phyloP scores from a whole-genome alignment of 345 rosid species.

The Tarenaya hassleriana region DNA sequence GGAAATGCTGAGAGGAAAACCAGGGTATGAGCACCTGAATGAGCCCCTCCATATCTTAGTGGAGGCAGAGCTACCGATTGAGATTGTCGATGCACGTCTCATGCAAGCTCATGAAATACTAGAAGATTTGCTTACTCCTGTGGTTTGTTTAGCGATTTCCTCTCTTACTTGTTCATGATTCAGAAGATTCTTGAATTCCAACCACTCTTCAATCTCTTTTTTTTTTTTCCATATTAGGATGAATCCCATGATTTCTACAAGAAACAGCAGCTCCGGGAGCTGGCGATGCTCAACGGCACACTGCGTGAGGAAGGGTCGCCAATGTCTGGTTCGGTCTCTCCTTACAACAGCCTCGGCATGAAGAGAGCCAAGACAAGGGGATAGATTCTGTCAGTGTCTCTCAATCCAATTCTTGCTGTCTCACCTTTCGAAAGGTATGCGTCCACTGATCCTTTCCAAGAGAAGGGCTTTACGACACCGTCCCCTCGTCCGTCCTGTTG shows the following conservation, averaged over 20 bases:
- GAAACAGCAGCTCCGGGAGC: slow-evolving; percentile 94
- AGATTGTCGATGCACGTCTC: slow-evolving; percentile 80
- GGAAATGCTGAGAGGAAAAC: slow-evolving; percentile 94
- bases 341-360: slow-evolving; percentile 92
- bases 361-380: slow-evolving; percentile 96
- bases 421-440: no score
- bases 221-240: slow-evolving; percentile 37
- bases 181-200: neutral
- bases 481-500: no score
- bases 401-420: no score
- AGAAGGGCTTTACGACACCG: no score
- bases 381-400: slow-evolving; percentile 18
- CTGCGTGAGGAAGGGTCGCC: slow-evolving; percentile 93
- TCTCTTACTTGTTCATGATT: neutral
- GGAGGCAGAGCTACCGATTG: slow-evolving; percentile 91
- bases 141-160: slow-evolving; percentile 37
- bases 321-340: slow-evolving; percentile 94
- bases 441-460: no score
- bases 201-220: neutral
- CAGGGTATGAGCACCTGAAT: slow-evolving; percentile 94
- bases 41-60: slow-evolving; percentile 93
- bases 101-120: slow-evolving; percentile 94
- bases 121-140: slow-evolving; percentile 83
- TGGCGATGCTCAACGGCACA: slow-evolving; percentile 93
- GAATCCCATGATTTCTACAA: slow-evolving; percentile 94